Base-by-base conservation (phyloP, 1,284 basidiomycete species). In the Naganishia sp. region DNA sequence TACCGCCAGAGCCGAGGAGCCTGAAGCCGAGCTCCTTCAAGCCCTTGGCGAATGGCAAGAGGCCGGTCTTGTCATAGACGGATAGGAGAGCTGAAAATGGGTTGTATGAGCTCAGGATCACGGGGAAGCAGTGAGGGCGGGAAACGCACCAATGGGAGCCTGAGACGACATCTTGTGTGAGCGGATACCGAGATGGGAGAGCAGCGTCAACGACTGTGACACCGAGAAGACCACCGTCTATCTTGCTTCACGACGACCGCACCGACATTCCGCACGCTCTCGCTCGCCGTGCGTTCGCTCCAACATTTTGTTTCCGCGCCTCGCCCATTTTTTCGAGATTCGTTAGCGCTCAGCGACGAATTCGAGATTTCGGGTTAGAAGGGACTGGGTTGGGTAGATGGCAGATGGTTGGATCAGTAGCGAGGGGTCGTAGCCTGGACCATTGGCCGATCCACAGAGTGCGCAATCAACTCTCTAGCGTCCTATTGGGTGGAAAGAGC, bases 21-120 rank as follows among this genome's bases (percentile, higher is more conserved):
- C 88, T 87, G 76, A 99, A 89, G 45, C 94, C 94, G 63, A 88
- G 86, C 63, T 84, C 83, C 71, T 87, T 84, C 66, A 99, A 87
- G 36, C 88, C 90, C 74, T 87, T 86, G 46, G 96, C 96, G 64
- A 99, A 86, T 68, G 94, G 89, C 68, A 99, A 79, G 53, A 99
- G 86, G 75, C 88, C 87, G 50, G 90, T 86, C 83, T 99, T 99
- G 84, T 99, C 94, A 79, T 97, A 99, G 66, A 99, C 96, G 49
- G 94, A 97, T 66, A 99, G 83, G 66, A 99, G 83, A 33, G 95
- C 95, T 90, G 67, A 55, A 18, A 33, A 45, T n/a, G 21, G 33
- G 43, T n/a, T n/a, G 15, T 52, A 13, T 50, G 43, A n/a, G 28
- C 21, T 25, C 52, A 43, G 44, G 18, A 23, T 36, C 49, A 43